Conservation (phyloP, 176 grass and related monocot species). For the Sorghum bicolor region Sorghum_bicolor_NCBIv3 NC_012876.2:894501-895000, state of each 20-base stretch:
- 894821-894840: too few relatives aligned
- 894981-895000: too few relatives aligned
- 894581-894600: neutral
- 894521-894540: neutral
- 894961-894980: too few relatives aligned
- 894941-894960: too few relatives aligned
- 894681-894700: too few relatives aligned
- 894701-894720: too few relatives aligned
- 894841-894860: too few relatives aligned
- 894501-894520: neutral
- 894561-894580: neutral
- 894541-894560: neutral
- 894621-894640: neutral
- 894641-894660: neutral
- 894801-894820: neutral
- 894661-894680: neutral
- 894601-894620: neutral
- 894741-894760: neutral
- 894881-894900: too few relatives aligned
- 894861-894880: too few relatives aligned
- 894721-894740: too few relatives aligned
- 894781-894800: neutral
- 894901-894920: too few relatives aligned
- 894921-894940: too few relatives aligned
- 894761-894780: neutral